phyloP scores from a whole-genome alignment of 371 early-diverging fungal genomes.

The Mucor saturninus region DNA sequence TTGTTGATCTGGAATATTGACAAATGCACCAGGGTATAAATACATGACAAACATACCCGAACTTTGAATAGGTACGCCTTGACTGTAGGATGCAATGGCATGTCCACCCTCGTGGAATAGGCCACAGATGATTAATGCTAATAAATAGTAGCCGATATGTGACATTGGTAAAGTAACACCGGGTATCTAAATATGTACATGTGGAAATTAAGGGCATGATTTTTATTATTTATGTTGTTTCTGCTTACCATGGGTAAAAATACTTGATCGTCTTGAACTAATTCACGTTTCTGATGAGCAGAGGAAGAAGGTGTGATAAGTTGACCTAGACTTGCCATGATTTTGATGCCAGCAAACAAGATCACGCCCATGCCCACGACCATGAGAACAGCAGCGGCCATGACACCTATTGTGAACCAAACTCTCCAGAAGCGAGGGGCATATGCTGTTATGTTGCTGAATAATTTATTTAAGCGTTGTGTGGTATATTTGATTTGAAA shows the following conservation, averaged over 20 bases:
- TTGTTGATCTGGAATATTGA: slow-evolving; percentile 66
- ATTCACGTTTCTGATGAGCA: slow-evolving; percentile 13
- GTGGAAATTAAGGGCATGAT: no score
- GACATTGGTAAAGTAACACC: slow-evolving; percentile 82
- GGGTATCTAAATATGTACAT: slow-evolving; percentile 62
- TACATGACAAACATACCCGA: slow-evolving; percentile 77
- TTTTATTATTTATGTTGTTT: neutral
- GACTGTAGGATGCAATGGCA: slow-evolving; percentile 75
- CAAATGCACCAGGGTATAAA: slow-evolving; percentile 88
- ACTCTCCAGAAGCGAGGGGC: slow-evolving; percentile 62
- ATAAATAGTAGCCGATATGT: slow-evolving; percentile 72
- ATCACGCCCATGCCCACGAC: slow-evolving; percentile 57
- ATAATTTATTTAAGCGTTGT: slow-evolving; percentile 54
- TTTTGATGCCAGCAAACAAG: slow-evolving; percentile 50
- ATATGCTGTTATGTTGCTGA: slow-evolving; percentile 45
- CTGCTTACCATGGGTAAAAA: slow-evolving; percentile 62
- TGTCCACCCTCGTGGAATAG: slow-evolving; percentile 84
- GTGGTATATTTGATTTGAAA: slow-evolving; percentile 69
- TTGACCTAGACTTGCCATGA: slow-evolving; percentile 30
- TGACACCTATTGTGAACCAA: slow-evolving; percentile 66
- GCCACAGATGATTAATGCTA: slow-evolving; percentile 70
- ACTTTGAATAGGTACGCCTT: slow-evolving; percentile 64
- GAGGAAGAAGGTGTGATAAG: neutral
- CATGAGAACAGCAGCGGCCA: slow-evolving; percentile 57
- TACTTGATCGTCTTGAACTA: slow-evolving; percentile 57